Evolutionary conservation across 192 early-diverging fungal genomes (phyloP).

Genomic region (Thoreauomyces humboldtii): DNA sequence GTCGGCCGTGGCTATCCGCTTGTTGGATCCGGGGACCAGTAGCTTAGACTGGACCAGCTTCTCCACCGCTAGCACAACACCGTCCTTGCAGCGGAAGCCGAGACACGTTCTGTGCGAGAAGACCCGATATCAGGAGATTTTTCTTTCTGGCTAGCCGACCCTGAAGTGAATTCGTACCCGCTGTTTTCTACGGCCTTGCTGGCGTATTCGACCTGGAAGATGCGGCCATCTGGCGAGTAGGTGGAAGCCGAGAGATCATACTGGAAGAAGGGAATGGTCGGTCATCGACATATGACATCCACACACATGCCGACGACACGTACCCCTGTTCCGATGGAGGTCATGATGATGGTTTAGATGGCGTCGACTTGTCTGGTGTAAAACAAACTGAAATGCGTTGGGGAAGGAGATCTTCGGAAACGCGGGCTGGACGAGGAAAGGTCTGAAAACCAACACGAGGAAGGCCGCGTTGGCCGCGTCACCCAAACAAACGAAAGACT

Average conservation of each 20-base stretch:
- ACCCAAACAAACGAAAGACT: too few relatives aligned
- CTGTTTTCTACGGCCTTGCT: slow-evolving; percentile 97
- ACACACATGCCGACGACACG: slow-evolving; percentile 6
- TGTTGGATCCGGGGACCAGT: slow-evolving; percentile 89
- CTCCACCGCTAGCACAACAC: slow-evolving; percentile 94
- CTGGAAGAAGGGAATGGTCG: slow-evolving; percentile 1
- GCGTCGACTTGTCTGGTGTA: too few relatives aligned
- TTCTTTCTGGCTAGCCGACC: too few relatives aligned
- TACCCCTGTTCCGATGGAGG: slow-evolving; percentile 91
- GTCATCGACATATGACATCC: neutral
- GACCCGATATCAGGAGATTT: neutral
- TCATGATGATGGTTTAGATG: slow-evolving; percentile 63
- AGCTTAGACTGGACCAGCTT: slow-evolving; percentile 95
- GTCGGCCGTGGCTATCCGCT: slow-evolving; percentile 88
- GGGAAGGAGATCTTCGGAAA: too few relatives aligned
- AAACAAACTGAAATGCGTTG: too few relatives aligned
- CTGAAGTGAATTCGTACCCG: slow-evolving; percentile 61
- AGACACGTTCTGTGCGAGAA: slow-evolving; percentile 72
- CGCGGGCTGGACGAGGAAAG: too few relatives aligned
- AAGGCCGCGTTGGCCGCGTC: too few relatives aligned
- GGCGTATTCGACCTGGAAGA: slow-evolving; percentile 99
- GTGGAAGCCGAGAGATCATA: slow-evolving; percentile 98
- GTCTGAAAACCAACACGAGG: too few relatives aligned
- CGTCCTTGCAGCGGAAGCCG: slow-evolving; percentile 90
- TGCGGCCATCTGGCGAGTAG: slow-evolving; percentile 97